Percentiles rank a stretch among this genome's conserved stretches.
phyloP scores from a whole-genome alignment of 2,329 filamentous ascomycete genomes.

The Colletotrichum tropicale region DNA sequence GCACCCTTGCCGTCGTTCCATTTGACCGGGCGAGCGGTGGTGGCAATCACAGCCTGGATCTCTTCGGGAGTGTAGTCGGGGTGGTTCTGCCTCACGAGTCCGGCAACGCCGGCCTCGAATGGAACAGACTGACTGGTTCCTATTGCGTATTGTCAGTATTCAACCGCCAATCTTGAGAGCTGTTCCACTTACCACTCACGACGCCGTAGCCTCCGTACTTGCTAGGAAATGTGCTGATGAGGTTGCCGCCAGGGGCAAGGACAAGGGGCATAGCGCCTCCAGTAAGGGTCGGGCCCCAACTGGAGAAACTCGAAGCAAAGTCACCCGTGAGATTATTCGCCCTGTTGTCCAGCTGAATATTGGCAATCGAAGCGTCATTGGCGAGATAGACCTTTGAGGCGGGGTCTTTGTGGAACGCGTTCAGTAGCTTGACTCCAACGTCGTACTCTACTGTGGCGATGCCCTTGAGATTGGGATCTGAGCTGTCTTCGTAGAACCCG shows the following conservation, averaged over 20 bases:
- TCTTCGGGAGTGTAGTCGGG: slow-evolving; percentile 23
- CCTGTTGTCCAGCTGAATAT: background rate
- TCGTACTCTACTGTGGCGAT: background rate
- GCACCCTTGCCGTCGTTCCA: slow-evolving; percentile 23
- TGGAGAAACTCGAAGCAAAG: slow-evolving; percentile 27
- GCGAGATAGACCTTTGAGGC: background rate
- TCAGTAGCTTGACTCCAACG: background rate
- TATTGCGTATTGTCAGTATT: background rate
- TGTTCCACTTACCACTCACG: slow-evolving; percentile 23
- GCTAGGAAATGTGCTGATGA: slow-evolving; percentile 40
- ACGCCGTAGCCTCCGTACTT: slow-evolving; percentile 40
- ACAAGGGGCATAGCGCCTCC: slow-evolving; percentile 44
- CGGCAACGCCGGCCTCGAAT: slow-evolving; percentile 40
- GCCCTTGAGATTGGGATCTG: background rate
- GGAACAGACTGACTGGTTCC: slow-evolving; percentile 53
- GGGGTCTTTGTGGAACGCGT: background rate
- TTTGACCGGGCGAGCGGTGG: slow-evolving; percentile 24
- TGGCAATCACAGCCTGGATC: slow-evolving; percentile 25
- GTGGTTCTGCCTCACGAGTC: slow-evolving; percentile 24
- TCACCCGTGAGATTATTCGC: background rate
- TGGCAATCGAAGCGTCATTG: background rate
- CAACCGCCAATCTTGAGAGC: rapidly evolving
- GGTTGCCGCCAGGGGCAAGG: slow-evolving; percentile 41
- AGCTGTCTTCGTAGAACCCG: slow-evolving; percentile 28
- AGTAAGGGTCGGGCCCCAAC: slow-evolving; percentile 47